Conservation (phyloP, 1,139 yeast genomes). For the Candida sp. region DNA sequence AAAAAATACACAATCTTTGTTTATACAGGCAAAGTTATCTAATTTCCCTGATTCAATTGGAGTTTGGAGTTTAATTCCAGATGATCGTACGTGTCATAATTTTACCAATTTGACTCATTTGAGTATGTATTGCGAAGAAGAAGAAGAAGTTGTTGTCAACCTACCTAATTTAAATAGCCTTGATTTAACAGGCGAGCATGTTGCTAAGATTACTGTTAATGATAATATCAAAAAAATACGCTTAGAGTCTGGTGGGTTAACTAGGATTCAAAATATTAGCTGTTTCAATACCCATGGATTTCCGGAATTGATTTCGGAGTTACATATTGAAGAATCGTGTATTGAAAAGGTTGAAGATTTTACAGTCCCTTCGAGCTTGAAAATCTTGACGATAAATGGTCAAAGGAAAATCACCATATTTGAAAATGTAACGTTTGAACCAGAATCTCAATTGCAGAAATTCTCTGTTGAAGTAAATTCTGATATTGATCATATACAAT, state of each 20-base stretch:
- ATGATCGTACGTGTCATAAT: neutral
- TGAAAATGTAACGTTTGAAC: neutral
- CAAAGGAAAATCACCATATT: neutral
- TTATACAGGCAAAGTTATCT: neutral
- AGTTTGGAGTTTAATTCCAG: neutral
- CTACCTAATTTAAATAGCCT: neutral
- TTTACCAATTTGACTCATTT: neutral
- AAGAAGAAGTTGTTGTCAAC: neutral
- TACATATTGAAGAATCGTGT: neutral
- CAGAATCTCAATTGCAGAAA: neutral
- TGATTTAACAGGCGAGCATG: neutral
- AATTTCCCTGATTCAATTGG: neutral
- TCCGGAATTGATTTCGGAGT: neutral
- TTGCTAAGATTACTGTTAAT: neutral
- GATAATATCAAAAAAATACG: neutral
- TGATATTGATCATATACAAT: neutral
- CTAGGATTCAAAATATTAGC: neutral
- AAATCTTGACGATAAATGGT: neutral
- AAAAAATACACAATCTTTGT: neutral
- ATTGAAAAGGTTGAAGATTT: neutral
- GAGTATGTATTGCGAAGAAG: neutral
- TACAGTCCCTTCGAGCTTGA: neutral
- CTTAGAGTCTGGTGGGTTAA: neutral
- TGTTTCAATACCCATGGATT: neutral
- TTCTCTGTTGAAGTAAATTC: neutral